Evolutionary conservation across 345 rosid species (phyloP), one percentile per base, ranked within the genome.

Genomic region (Syzygium grande): DNA sequence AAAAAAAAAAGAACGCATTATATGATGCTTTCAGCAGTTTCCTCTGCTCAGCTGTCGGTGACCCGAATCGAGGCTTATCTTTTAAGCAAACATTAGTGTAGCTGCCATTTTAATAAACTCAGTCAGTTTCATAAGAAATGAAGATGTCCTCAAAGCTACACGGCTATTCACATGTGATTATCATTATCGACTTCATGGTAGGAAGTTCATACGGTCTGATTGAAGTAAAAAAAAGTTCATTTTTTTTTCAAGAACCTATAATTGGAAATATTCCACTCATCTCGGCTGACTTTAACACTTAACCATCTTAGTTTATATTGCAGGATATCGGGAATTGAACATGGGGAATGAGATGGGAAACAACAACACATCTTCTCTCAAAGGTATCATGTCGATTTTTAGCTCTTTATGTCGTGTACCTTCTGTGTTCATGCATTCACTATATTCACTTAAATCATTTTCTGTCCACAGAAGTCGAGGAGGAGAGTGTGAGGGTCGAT

Each of bases 331-430:
- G 79, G 87, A 63, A 61, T 84, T 94, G 91, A 92, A 46, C 84
- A 92, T 94, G 96, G 93, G 93, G 78, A 92, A 90, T 90, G 96
- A 94, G 90, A 93, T 93, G 96, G 95, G 96, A 34, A 94, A 94
- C 92, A 93, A 84, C 80, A 94, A 92, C 92, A 88, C 96, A 22
- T 91, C 94, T 51, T 92, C 90, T 46, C 87, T 94, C 84, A 89
- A 58, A 89, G 94, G 96, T 93, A 87, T 34, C 30, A 8, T 16
- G 86, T 38, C 17, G 3, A 85, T 30, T 41, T 54, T 52, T 38
- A 46, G 16, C 3, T 10, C 34, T 68, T 9, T 27, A 27, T 61
- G 16, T 46, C 10, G 27, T 43, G 79, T 61, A 34, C 87, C 27
- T 73, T 73, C 25, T 38, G 80, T 34, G 80, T 73, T 73, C 14